Evolutionary conservation across 768 basidiomycete species (phyloP).

Genomic region (Leccinum rimulosum): DNA sequence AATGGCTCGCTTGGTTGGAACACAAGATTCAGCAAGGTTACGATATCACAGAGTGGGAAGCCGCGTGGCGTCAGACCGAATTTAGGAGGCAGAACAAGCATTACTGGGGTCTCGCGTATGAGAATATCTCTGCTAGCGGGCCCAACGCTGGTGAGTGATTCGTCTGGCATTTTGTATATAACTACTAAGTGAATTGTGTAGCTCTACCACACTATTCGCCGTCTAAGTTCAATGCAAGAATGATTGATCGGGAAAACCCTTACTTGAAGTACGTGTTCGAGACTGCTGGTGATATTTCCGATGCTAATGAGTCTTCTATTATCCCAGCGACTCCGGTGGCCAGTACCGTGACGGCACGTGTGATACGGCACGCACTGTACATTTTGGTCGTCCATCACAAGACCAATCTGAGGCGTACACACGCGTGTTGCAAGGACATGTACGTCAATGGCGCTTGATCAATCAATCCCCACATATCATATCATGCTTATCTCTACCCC

Average conservation of each 20-base stretch:
- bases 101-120: slow-evolving; percentile 84
- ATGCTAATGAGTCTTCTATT: slow-evolving; percentile 13
- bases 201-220: slow-evolving; percentile 94
- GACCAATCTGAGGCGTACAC: slow-evolving; percentile 92
- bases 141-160: slow-evolving; percentile 67
- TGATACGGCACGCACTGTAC: slow-evolving; percentile 78
- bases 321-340: slow-evolving; percentile 82
- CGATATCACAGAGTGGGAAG: slow-evolving; percentile 90
- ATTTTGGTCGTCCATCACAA: slow-evolving; percentile 84
- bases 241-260: slow-evolving; percentile 76
- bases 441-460: slow-evolving; percentile 42
- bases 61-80: slow-evolving; percentile 78
- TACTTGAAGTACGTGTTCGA: slow-evolving; percentile 76
- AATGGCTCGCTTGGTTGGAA: slow-evolving; percentile 92
- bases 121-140: slow-evolving; percentile 86
- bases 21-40: slow-evolving; percentile 71
- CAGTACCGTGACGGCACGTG: slow-evolving; percentile 90
- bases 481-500: slow-evolving; percentile 21
- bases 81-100: slow-evolving; percentile 68
- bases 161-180: neutral
- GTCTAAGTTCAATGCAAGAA: slow-evolving; percentile 57
- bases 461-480: slow-evolving; percentile 13
- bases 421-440: slow-evolving; percentile 93
- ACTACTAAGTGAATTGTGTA: slow-evolving; percentile 16
- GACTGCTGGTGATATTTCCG: slow-evolving; percentile 10